Evolutionary conservation across 208 protist genomes (phyloP).

Genomic region (Leishmania amazonensis): DNA sequence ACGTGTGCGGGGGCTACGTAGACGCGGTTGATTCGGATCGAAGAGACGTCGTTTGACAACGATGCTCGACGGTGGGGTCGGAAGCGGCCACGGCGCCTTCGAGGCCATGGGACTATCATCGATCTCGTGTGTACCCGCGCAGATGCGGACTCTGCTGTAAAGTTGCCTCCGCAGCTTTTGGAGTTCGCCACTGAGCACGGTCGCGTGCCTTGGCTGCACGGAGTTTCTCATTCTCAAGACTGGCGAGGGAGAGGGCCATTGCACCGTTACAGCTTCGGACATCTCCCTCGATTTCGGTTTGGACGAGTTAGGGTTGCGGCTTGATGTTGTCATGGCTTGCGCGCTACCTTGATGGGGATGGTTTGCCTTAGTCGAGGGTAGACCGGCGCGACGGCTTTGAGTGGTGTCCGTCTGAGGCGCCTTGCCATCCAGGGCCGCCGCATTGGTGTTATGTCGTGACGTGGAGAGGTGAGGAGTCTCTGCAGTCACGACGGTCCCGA

Average conservation of each 20-base stretch:
- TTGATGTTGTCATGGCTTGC: not conserved
- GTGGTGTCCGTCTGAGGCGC: not conserved
- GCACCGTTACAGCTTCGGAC: not conserved
- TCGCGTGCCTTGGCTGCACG: not conserved
- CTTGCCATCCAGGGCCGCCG: not conserved
- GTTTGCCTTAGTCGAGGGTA: not conserved
- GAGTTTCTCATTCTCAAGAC: conserved; percentile 2
- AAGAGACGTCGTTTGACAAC: conserved; percentile 9
- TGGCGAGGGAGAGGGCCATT: conserved; percentile 1
- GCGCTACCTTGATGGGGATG: no score
- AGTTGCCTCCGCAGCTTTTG: not conserved
- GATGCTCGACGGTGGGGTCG: not conserved
- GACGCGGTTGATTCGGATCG: conserved; percentile 9
- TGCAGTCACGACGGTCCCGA: conserved; percentile 1
- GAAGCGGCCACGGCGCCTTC: conserved; percentile 13
- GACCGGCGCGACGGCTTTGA: not conserved
- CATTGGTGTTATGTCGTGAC: not conserved
- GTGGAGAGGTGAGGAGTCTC: not conserved
- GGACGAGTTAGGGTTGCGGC: not conserved
- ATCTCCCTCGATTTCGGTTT: not conserved
- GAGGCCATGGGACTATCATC: not conserved
- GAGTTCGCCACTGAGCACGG: not conserved
- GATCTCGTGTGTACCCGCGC: not conserved
- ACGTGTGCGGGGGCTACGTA: conserved; percentile 5
- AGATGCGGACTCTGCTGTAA: conserved; percentile 6